Evolutionary conservation across 805 yeast species (phyloP).

Genomic region (Cyberlindnera galapagoensis): DNA sequence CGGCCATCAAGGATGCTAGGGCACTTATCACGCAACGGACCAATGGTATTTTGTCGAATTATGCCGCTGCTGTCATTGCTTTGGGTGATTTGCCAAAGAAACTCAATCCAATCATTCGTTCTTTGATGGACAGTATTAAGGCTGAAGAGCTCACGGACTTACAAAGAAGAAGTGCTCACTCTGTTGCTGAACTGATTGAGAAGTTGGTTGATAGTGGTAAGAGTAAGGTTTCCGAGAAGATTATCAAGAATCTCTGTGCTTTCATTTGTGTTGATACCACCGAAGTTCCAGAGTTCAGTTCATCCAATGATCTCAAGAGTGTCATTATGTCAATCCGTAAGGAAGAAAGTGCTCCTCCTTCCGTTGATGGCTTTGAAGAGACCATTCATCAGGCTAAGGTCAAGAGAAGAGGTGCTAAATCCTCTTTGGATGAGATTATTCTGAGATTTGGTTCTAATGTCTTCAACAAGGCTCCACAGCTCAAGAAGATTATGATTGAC

Average conservation of each 20-base stretch:
- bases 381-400: conserved; percentile 68
- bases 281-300: conserved; percentile 87
- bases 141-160: conserved; percentile 58
- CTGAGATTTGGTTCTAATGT: conserved; percentile 44
- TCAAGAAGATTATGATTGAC: conserved; percentile 57
- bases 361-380: conserved; percentile 54
- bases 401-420: conserved; percentile 79
- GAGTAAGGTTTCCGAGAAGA: conserved; percentile 75
- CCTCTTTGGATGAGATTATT: conserved; percentile 58
- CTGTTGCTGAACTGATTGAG: conserved; percentile 60
- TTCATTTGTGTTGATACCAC: conserved; percentile 92
- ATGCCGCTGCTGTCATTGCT: conserved; percentile 67
- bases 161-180: conserved; percentile 64
- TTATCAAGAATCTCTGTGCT: conserved; percentile 84
- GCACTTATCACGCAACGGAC: conserved; percentile 43
- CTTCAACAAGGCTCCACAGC: conserved; percentile 59
- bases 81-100: conserved; percentile 71
- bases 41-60: conserved; percentile 60
- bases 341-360: conserved; percentile 60
- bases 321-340: conserved; percentile 68
- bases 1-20: conserved; percentile 65
- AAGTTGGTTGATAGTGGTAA: conserved; percentile 53
- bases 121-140: conserved; percentile 90
- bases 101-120: conserved; percentile 79
- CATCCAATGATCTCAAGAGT: conserved; percentile 48